Base-by-base conservation (phyloP, 495 filamentous ascomycete genomes). In the Tuber calosporum region DNA sequence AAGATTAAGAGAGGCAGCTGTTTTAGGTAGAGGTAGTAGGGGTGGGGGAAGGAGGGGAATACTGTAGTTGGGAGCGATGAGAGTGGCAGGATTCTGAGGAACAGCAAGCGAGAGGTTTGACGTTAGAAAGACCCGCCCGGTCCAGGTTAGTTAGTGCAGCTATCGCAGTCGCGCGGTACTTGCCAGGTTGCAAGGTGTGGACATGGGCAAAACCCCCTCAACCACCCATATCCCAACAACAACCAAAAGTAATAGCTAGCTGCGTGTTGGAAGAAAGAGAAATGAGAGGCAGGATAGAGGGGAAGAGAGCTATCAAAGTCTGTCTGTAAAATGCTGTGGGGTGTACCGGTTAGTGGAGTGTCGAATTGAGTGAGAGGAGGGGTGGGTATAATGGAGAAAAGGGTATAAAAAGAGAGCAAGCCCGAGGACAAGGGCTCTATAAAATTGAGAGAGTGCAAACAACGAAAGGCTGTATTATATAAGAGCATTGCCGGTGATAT, bases 81-180 rank as follows among this genome's bases (percentile, higher is more conserved):
- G 53, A 73, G 42, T 38, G 36, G 30, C 36, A 58, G 19, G 53
- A 62, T 22, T 26, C 39, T 37, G 72, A 42, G 30, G 62, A 42
- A 41, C 36, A 66, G 74, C 53, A 62, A 73, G 58, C 72, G 73
- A 68, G 19, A 77, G 71, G 45, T 62, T 69, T 77, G 69, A 69
- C 67, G 77, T 70, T 79, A 75, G 58, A 72, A 74, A 62, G 11
- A 78, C 77, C 72, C 68, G 53, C 43, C 73, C 68, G 34, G 69
- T n/a, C 69, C 67, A 69, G 76, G 69, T 42, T 66, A 72, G 73
- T 67, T 66, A 58, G 45, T 39, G 45, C 66, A 36, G 20, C 20
- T 78, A 34, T 62, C n/a, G 26, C 68, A 70, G 76, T 73, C 58
- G 67, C 42, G 70, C 30, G 77, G 71, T 40, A 73, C 70, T 75